phyloP scores from a whole-genome alignment of 1,284 basidiomycete genomes.

The Naganishia liquefaciens region DNA sequence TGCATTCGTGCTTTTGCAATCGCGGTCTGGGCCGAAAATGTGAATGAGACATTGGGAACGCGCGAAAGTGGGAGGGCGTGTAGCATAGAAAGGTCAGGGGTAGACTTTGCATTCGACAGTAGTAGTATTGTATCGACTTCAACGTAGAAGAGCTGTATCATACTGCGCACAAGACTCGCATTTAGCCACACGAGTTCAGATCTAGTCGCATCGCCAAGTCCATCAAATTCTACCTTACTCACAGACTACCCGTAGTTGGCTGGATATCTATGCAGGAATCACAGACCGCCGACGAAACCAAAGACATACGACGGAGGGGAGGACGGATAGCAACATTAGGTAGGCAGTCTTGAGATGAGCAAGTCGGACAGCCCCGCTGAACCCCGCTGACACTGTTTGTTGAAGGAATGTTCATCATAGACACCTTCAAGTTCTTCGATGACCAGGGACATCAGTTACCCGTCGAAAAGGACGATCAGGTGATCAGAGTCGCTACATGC shows the following conservation, averaged over 20 bases:
- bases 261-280: too few species aligned
- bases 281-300: too few species aligned
- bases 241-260: too few species aligned
- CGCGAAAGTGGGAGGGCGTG: not conserved
- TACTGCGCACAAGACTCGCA: too few species aligned
- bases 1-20: not conserved
- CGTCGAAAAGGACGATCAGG: slow-evolving; percentile 45
- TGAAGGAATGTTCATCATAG: slow-evolving; percentile 49
- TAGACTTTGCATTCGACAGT: too few species aligned
- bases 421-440: slow-evolving; percentile 47
- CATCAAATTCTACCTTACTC: too few species aligned
- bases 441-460: slow-evolving; percentile 41
- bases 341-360: not conserved
- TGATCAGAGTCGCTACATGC: slow-evolving; percentile 1
- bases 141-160: too few species aligned
- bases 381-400: not conserved
- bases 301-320: not conserved
- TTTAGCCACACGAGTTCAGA: not conserved
- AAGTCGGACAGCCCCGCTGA: not conserved
- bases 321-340: slow-evolving; percentile 13
- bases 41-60: not conserved
- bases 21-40: slow-evolving; percentile 9
- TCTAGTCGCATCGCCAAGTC: too few species aligned
- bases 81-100: not conserved
- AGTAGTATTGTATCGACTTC: too few species aligned